Evolutionary conservation across 2,329 filamentous ascomycete species (phyloP), one percentile per base, ranked within the genome.

Genomic region (Ramularia endophylla): DNA sequence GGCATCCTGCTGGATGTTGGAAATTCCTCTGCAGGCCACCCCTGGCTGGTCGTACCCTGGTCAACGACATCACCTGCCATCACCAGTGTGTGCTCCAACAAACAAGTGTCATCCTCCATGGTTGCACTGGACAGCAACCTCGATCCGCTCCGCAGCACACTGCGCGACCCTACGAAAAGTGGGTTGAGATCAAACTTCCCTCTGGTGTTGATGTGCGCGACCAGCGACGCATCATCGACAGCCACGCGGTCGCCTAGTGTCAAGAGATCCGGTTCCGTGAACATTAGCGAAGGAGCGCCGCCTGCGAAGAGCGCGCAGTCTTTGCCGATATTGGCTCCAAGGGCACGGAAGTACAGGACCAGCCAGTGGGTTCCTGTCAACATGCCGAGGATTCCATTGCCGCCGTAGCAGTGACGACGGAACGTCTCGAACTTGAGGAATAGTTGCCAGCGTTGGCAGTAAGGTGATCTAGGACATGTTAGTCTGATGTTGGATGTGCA

Each of bases 401-500:
- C 68, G 3, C 68, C 67, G 48, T 71, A 76, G 55, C 73, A 75
- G 29, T 68, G 60, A 7, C 70, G 64, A 2, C 73, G 67, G 3
- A 78, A 56, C 13, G 65, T 65, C 59, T 78, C 74, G 27, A 76
- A 65, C 20, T 66, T 65, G 3, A 77, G 62, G 52, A 73, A 74
- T 7, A 77, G 53, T 52, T 78, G 74, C 74, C 75, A 78, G 25
- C 73, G 69, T 51, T 78, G 75, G 57, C 74, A 77, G 59, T 78
- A 78, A 4, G 48, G 38, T 9, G 46, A 47, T 32, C 42, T 40
- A 27, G 8, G 8, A 18, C 9, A 19, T 3, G 35, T 43, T n/a
- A 43, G 35, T 32, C 17, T 5, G 5, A 12, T 29, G 19, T n/a
- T 4, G 28, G 8, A 11, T 25, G 22, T 30, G 22, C 9, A 20